Evolutionary conservation across 768 basidiomycete species (phyloP).

Genomic region (Chiua virens): DNA sequence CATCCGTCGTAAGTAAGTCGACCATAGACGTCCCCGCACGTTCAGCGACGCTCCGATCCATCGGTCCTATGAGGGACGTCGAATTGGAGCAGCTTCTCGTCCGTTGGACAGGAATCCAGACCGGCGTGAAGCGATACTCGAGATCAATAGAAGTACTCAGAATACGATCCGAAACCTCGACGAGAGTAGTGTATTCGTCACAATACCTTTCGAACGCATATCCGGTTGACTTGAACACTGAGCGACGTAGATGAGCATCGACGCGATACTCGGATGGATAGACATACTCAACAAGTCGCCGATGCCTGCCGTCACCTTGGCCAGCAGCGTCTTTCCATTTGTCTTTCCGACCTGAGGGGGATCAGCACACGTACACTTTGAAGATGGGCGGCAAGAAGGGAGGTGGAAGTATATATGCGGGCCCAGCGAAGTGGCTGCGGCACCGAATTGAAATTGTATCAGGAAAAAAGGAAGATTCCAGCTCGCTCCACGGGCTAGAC

Average conservation of each 20-base stretch:
- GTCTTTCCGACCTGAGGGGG: slow-evolving; percentile 59
- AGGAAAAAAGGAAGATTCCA: not conserved
- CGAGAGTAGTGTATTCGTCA: slow-evolving; percentile 88
- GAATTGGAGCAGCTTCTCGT: slow-evolving; percentile 55
- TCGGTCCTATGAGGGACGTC: slow-evolving; percentile 36
- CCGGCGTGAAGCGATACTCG: slow-evolving; percentile 57
- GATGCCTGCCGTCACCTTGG: slow-evolving; percentile 65
- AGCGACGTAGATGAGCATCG: not conserved
- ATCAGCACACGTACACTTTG: not conserved
- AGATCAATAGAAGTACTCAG: slow-evolving; percentile 88
- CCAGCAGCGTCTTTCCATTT: slow-evolving; percentile 62
- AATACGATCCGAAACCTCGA: slow-evolving; percentile 82
- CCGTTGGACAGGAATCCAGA: slow-evolving; percentile 46
- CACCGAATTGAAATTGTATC: slow-evolving; percentile 14
- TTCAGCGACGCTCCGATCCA: too few species aligned
- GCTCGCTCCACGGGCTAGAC: slow-evolving; percentile 24
- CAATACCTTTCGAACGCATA: slow-evolving; percentile 81
- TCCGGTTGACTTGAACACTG: slow-evolving; percentile 89
- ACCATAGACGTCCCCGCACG: slow-evolving; percentile 78
- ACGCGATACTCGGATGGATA: not conserved
- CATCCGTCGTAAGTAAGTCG: slow-evolving; percentile 80
- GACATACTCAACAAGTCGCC: slow-evolving; percentile 75
- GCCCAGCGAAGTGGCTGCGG: not conserved
- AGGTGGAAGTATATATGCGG: not conserved
- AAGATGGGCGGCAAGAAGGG: not conserved